phyloP scores from a whole-genome alignment of 73 alveolate species.

The Tetrahymena malaccensis region DNA sequence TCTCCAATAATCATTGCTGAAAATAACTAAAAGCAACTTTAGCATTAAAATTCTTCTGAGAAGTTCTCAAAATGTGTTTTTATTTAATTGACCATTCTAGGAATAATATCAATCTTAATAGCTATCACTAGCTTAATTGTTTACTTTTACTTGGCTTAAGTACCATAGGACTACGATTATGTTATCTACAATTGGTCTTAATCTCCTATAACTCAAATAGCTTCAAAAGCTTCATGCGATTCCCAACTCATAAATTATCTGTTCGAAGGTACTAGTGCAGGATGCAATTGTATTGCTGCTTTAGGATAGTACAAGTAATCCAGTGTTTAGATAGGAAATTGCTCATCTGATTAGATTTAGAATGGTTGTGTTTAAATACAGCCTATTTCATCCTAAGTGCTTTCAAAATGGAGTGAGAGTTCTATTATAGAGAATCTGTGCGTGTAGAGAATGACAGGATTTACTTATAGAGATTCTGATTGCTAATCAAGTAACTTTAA shows the following conservation, averaged over 20 bases:
- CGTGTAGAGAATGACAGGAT: not conserved
- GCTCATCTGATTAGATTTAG: not conserved
- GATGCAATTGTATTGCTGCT: not conserved
- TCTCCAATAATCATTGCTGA: not conserved
- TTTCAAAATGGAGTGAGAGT: not conserved
- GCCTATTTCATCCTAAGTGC: not conserved
- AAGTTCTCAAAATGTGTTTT: not conserved
- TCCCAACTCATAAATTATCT: not conserved
- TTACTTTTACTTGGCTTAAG: not conserved
- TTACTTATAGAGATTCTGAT: not conserved
- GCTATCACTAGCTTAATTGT: not conserved
- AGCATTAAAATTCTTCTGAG: not conserved
- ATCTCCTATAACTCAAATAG: not conserved
- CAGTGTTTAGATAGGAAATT: not conserved
- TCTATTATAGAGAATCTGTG: not conserved
- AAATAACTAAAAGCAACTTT: no score
- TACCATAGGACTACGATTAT: not conserved
- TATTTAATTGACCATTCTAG: not conserved
- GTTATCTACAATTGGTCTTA: not conserved
- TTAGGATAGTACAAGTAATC: not conserved
- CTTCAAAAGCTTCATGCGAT: not conserved
- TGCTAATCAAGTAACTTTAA: not conserved
- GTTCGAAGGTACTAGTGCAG: not conserved
- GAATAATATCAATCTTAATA: not conserved
- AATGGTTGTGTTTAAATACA: not conserved